These are phyloP conservation scores for Polygonum aviculare DNA, from an alignment of 148 eudicot genomes.

Conservation along the genomic window DNA sequence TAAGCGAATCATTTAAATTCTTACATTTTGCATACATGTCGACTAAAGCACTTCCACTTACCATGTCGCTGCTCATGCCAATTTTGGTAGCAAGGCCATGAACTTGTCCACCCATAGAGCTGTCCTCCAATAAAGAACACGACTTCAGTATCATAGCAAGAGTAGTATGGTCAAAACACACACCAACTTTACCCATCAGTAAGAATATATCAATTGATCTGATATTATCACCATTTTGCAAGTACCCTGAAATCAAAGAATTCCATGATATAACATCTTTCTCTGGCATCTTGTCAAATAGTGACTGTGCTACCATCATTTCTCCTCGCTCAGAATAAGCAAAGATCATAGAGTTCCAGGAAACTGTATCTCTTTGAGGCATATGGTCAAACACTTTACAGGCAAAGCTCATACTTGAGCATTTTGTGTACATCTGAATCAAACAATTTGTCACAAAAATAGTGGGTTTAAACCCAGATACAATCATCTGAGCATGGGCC, in stretches of 20 bases:
- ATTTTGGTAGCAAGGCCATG: constrained; percentile 59
- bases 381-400: constrained; percentile 54
- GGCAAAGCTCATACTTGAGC: constrained; percentile 41
- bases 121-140: constrained; percentile 50
- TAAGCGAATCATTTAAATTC: constrained; percentile 44
- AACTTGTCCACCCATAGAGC: constrained; percentile 40
- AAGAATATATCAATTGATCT: constrained; percentile 45
- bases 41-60: constrained; percentile 66
- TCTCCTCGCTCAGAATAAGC: constrained; percentile 48
- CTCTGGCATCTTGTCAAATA: constrained; percentile 56
- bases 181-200: constrained; percentile 36
- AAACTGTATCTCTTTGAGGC: constrained; percentile 47
- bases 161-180: constrained; percentile 52
- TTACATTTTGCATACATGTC: constrained; percentile 91
- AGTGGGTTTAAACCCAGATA: constrained; percentile 73
- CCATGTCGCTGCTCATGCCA: constrained; percentile 66
- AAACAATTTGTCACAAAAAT: constrained; percentile 74
- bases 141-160: constrained; percentile 65
- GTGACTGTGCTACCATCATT: constrained; percentile 29
- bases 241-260: constrained; percentile 68
- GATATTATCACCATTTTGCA: constrained; percentile 40
- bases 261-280: constrained; percentile 89
- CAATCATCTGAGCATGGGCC: constrained; percentile 68
- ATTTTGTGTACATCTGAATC: constrained; percentile 59
- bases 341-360: constrained; percentile 69